phyloP scores from a whole-genome alignment of 1,139 yeast species.

The Hyphopichia wangnamkhiaoensis region DNA sequence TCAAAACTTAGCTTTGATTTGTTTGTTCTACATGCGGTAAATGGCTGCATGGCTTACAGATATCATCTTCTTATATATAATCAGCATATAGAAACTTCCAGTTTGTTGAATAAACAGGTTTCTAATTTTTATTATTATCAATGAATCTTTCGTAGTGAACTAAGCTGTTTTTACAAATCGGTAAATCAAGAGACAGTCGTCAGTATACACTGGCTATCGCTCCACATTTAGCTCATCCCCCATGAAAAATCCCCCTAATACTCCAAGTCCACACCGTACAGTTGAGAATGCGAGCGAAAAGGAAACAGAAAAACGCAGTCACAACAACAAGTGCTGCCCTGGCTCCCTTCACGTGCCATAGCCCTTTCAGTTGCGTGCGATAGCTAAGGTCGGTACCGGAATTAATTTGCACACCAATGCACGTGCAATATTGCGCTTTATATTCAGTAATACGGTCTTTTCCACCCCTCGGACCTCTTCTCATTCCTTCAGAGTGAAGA shows the following conservation, averaged over 20 bases:
- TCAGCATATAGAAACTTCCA: conserved; percentile 31
- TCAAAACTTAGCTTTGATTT: conserved; percentile 15
- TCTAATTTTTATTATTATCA: conserved; percentile 5
- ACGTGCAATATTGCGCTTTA: too few relatives aligned
- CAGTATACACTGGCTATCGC: not conserved
- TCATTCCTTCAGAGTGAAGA: too few relatives aligned
- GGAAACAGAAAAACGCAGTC: not conserved
- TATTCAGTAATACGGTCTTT: too few relatives aligned
- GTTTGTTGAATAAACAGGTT: conserved; percentile 49
- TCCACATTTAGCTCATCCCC: not conserved
- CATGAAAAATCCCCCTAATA: not conserved
- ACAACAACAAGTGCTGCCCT: too few relatives aligned
- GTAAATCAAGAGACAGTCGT: not conserved
- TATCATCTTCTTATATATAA: conserved; percentile 7
- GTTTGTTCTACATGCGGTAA: too few relatives aligned
- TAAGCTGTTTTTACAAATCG: too few relatives aligned
- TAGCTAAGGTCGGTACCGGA: too few relatives aligned
- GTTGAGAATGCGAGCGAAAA: not conserved
- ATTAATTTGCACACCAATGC: too few relatives aligned
- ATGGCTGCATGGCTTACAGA: too few relatives aligned
- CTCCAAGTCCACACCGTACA: not conserved
- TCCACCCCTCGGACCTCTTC: too few relatives aligned
- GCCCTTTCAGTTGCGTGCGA: too few relatives aligned
- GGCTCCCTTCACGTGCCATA: too few relatives aligned
- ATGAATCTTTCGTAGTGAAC: not conserved